A percentile compares a stretch with the other conserved stretches of the same genome.
These are phyloP conservation scores for Biancaea sappan DNA, from an alignment of 306 rosid species.

Conservation along the genomic window DNA sequence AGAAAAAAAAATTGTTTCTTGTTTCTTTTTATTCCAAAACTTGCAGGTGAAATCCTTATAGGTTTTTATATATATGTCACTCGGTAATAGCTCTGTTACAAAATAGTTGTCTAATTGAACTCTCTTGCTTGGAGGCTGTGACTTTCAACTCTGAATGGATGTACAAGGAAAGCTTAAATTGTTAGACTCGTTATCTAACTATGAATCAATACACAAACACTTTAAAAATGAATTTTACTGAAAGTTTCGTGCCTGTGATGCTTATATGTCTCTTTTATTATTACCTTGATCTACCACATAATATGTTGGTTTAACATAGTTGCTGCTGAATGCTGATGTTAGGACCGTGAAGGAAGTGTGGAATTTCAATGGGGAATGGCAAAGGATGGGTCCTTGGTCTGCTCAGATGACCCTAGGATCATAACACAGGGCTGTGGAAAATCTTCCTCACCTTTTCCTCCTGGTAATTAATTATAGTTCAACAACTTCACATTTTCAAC, in stretches of 20 bases:
- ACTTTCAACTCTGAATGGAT: neutral
- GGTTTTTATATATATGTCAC: neutral
- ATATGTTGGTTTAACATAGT: conserved; percentile 4
- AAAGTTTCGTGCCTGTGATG: no score
- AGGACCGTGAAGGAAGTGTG: conserved; percentile 64
- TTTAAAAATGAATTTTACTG: neutral
- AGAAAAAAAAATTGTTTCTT: neutral
- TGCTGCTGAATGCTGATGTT: conserved; percentile 10
- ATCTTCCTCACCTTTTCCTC: conserved; percentile 58
- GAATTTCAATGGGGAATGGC: conserved; percentile 59
- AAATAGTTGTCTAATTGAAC: neutral
- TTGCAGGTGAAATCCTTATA: neutral
- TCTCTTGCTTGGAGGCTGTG: neutral
- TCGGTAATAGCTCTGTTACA: neutral
- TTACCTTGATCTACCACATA: neutral
- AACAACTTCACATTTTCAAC: neutral
- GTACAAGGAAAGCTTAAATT: no score
- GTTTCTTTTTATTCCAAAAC: neutral
- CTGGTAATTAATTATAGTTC: conserved; percentile 49
- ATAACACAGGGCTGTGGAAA: conserved; percentile 55
- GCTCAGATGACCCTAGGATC: conserved; percentile 45
- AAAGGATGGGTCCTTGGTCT: conserved; percentile 63
- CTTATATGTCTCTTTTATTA: neutral
- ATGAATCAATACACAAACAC: neutral
- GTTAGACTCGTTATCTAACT: no score